A percentile compares a stretch with the other conserved stretches of the same genome.
phyloP scores from a whole-genome alignment of 352 stramenopile species.

The Globisporangium paddicum region DNA sequence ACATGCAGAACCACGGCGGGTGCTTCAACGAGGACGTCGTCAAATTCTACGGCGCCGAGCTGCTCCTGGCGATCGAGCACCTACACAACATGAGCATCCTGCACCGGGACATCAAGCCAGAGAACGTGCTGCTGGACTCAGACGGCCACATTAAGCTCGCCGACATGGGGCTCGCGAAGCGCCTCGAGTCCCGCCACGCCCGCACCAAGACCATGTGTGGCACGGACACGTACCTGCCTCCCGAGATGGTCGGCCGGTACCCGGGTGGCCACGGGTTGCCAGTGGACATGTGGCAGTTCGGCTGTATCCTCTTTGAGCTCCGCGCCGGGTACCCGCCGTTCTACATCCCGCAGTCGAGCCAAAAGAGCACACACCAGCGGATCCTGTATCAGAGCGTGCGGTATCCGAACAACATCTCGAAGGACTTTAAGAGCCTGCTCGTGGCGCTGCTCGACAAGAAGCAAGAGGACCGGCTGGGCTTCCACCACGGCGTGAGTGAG shows the following conservation, averaged over 20 bases:
- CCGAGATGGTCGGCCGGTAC: constrained; percentile 84
- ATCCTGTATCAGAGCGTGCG: constrained; percentile 86
- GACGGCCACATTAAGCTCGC: constrained; percentile 90
- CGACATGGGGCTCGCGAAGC: constrained; percentile 91
- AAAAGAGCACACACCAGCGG: constrained; percentile 87
- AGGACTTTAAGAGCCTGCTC: constrained; percentile 70
- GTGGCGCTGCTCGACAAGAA: constrained; percentile 75
- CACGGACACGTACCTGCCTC: constrained; percentile 87
- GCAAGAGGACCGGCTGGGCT: constrained; percentile 73
- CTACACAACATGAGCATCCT: constrained; percentile 92
- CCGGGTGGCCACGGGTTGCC: constrained; percentile 75
- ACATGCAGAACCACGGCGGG: constrained; percentile 85
- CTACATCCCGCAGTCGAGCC: constrained; percentile 87
- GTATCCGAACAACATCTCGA: constrained; percentile 82
- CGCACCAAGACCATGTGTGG: constrained; percentile 89
- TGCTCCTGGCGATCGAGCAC: constrained; percentile 80
- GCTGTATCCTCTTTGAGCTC: constrained; percentile 93
- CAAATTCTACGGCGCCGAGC: constrained; percentile 81
- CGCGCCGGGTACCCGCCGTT: constrained; percentile 89
- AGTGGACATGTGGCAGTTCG: constrained; percentile 94
- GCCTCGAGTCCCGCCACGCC: constrained; percentile 58
- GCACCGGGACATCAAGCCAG: constrained; percentile 92
- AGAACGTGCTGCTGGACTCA: constrained; percentile 87
- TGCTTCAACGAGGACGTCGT: constrained; percentile 75
- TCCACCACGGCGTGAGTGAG: constrained; percentile 46